These are phyloP conservation scores for Paracamarosporium sp. DNA, from an alignment of 2,329 filamentous ascomycete species.

Conservation along the genomic window DNA sequence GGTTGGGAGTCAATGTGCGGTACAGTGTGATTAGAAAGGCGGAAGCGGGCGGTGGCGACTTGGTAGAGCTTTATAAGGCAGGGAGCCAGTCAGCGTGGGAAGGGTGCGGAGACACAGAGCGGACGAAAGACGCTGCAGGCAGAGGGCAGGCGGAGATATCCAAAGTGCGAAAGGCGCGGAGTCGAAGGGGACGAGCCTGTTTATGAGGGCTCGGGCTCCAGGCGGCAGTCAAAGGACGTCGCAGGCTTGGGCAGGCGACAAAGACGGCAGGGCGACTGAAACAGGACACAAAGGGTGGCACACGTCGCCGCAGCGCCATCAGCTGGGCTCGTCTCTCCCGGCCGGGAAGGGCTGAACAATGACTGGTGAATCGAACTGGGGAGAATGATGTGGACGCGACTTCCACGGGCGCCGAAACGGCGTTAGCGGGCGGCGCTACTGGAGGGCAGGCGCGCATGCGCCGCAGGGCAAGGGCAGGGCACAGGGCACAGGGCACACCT, in stretches of 20 bases:
- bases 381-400: constrained; percentile 7
- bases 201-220: constrained; percentile 16
- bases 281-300: constrained; percentile 9
- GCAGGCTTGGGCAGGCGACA: constrained; percentile 5
- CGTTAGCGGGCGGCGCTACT: constrained; percentile 2
- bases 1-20: constrained; percentile 9
- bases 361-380: constrained; percentile 8
- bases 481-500: constrained; percentile 1
- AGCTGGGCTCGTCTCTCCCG: constrained; percentile 8
- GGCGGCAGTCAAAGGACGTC: constrained; percentile 8
- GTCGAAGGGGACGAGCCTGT: constrained; percentile 3
- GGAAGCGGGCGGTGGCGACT: not conserved
- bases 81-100: not conserved
- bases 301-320: not conserved
- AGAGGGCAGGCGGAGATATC: not conserved
- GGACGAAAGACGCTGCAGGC: constrained; percentile 1
- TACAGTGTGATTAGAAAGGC: not conserved
- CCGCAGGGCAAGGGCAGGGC: too few species aligned
- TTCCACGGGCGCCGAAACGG: constrained; percentile 4
- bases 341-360: constrained; percentile 10
- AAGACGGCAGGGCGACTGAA: constrained; percentile 8
- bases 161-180: constrained; percentile 1
- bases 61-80: not conserved
- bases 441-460: not conserved
- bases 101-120: not conserved